A percentile compares a stretch with the other conserved stretches of the same genome.
Conservation (phyloP, 1,284 basidiomycete genomes). For the Inonotus obliquus region DNA sequence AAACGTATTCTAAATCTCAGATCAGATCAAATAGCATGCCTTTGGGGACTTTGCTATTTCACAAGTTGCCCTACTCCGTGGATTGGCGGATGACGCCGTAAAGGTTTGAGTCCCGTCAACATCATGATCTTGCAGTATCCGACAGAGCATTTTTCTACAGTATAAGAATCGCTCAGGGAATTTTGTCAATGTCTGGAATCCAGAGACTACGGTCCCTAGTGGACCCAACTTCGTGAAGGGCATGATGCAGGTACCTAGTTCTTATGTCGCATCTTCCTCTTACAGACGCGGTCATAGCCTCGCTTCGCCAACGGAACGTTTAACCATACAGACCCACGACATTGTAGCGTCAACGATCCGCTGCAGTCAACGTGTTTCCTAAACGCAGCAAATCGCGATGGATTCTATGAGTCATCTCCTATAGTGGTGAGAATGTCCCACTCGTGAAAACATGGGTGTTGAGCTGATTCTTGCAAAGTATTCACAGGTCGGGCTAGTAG, state of each 20-base stretch:
- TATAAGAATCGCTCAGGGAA: slow-evolving; percentile 52
- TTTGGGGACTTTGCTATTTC: slow-evolving; percentile 62
- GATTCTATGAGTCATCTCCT: slow-evolving; percentile 62
- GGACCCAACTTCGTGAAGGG: slow-evolving; percentile 34
- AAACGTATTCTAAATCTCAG: not conserved
- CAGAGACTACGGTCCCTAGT: slow-evolving; percentile 46
- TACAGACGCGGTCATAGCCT: slow-evolving; percentile 33
- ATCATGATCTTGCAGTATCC: not conserved
- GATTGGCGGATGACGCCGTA: slow-evolving; percentile 39
- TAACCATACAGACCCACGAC: slow-evolving; percentile 60
- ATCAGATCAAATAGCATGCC: slow-evolving; percentile 39
- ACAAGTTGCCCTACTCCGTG: slow-evolving; percentile 53
- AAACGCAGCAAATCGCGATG: slow-evolving; percentile 51
- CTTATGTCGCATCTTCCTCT: too few relatives aligned
- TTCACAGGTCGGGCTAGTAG: slow-evolving; percentile 35
- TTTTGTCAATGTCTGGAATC: slow-evolving; percentile 57
- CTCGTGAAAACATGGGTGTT: not conserved
- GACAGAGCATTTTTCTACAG: slow-evolving; percentile 30
- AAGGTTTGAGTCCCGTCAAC: slow-evolving; percentile 35
- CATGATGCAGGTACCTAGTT: slow-evolving; percentile 46
- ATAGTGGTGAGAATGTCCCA: slow-evolving; percentile 41
- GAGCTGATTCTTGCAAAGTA: slow-evolving; percentile 32
- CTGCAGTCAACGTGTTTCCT: slow-evolving; percentile 54
- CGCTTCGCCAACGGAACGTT: slow-evolving; percentile 56
- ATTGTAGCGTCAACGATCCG: slow-evolving; percentile 61